phyloP scores from a whole-genome alignment of 176 grass and related monocot genomes.

The Bonia amplexicaulis region DNA sequence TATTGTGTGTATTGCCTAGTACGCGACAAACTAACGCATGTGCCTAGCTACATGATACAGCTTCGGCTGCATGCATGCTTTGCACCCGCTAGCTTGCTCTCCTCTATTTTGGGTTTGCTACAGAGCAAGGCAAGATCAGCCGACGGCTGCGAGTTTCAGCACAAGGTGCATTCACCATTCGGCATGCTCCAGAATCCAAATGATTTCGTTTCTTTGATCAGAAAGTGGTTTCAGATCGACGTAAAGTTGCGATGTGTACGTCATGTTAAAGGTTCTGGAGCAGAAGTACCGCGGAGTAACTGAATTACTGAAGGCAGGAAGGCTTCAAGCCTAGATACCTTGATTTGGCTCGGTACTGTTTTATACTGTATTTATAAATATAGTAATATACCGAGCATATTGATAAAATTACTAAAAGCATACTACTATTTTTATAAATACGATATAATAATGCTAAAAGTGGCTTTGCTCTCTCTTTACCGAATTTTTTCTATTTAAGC shows the following conservation, averaged over 20 bases:
- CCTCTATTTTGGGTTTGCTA: background rate
- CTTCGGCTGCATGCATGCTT: background rate
- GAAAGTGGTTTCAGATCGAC: background rate
- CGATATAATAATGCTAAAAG: no score
- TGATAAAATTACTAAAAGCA: no score
- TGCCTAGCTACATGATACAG: background rate
- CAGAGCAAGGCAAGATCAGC: background rate
- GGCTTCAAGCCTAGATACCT: background rate
- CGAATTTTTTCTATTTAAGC: no score
- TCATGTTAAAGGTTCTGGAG: background rate
- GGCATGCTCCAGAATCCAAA: background rate
- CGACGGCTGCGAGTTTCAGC: background rate
- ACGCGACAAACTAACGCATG: conserved; percentile 23
- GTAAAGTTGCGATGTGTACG: background rate
- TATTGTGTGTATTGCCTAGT: background rate
- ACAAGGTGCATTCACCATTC: background rate
- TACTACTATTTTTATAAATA: no score
- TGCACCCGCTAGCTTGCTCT: background rate
- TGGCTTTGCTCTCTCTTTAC: no score
- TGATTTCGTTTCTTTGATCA: background rate
- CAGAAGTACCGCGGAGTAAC: background rate
- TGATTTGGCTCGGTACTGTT: no score
- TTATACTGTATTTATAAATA: no score
- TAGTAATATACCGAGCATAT: no score
- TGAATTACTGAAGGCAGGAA: background rate